Evolutionary conservation across 179 eudicot species (phyloP).

Genomic region (Beta macrorhiza): DNA sequence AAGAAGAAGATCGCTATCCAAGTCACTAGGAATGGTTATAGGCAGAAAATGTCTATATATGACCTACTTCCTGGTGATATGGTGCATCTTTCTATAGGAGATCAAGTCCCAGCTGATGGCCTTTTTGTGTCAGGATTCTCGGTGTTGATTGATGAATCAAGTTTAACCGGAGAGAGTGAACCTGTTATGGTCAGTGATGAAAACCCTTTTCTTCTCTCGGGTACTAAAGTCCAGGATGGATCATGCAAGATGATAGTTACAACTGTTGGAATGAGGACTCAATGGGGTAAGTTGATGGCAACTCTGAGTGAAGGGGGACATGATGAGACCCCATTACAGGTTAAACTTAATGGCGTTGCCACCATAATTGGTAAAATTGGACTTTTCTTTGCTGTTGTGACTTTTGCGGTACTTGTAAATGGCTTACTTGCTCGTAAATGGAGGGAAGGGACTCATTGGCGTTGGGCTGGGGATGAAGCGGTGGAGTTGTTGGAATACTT

Average conservation of each 20-base stretch:
- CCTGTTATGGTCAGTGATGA: conserved; percentile 70
- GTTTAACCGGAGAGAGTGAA: conserved; percentile 94
- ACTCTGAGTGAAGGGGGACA: conserved; percentile 92
- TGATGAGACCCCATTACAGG: conserved; percentile 93
- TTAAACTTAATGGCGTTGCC: conserved; percentile 90
- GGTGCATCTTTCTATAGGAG: conserved; percentile 86
- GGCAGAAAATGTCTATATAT: conserved; percentile 85
- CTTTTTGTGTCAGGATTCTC: conserved; percentile 86
- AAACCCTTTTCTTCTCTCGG: conserved; percentile 77
- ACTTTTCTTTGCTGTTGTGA: conserved; percentile 77
- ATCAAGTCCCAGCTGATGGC: conserved; percentile 97
- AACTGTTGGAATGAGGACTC: conserved; percentile 97
- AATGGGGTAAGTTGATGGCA: conserved; percentile 94
- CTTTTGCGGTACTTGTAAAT: conserved; percentile 84
- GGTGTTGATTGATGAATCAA: conserved; percentile 78
- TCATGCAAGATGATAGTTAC: conserved; percentile 90
- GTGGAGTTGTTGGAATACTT: conserved; percentile 72
- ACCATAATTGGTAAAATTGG: conserved; percentile 91
- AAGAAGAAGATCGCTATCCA: conserved; percentile 87
- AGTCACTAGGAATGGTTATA: conserved; percentile 74
- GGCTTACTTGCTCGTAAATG: conserved; percentile 60
- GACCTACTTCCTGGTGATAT: conserved; percentile 83
- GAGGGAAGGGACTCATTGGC: conserved; percentile 47
- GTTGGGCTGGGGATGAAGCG: conserved; percentile 83
- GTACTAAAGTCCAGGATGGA: conserved; percentile 94